Conservation (phyloP, 2,329 filamentous ascomycete genomes). For the Fusarium anguioides region DNA sequence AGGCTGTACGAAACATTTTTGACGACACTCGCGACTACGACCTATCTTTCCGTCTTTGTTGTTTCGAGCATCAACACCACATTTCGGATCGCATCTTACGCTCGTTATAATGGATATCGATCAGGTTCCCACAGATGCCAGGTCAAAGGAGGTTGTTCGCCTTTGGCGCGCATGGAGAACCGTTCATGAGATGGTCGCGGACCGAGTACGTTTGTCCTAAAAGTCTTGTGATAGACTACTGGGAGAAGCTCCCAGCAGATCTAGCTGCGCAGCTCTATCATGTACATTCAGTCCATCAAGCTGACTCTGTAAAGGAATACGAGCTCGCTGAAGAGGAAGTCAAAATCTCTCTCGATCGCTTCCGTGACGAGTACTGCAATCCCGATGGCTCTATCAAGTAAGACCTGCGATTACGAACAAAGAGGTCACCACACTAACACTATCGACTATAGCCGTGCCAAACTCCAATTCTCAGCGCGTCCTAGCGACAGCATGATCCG, state of each 20-base stretch:
- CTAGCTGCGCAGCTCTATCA: slow-evolving; percentile 3
- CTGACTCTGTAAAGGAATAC: slow-evolving; percentile 76
- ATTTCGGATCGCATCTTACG: slow-evolving; percentile 2
- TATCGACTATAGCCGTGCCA: slow-evolving; percentile 70
- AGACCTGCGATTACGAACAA: slow-evolving; percentile 45
- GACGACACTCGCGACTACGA: slow-evolving; percentile 23
- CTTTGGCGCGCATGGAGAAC: slow-evolving; percentile 96
- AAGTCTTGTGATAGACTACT: slow-evolving; percentile 4
- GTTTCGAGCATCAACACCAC: slow-evolving; percentile 5
- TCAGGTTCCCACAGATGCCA: slow-evolving; percentile 60
- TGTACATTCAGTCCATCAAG: background rate
- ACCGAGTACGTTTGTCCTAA: slow-evolving; percentile 70
- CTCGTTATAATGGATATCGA: slow-evolving; percentile 51
- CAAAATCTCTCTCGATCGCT: slow-evolving; percentile 85
- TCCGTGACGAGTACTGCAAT: slow-evolving; percentile 77
- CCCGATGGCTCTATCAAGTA: slow-evolving; percentile 82
- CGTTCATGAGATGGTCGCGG: slow-evolving; percentile 92
- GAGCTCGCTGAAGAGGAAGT: slow-evolving; percentile 91
- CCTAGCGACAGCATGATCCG: slow-evolving; percentile 86
- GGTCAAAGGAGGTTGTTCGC: slow-evolving; percentile 68
- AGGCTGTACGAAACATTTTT: slow-evolving; percentile 48
- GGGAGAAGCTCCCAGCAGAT: background rate
- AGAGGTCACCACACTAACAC: slow-evolving; percentile 9
- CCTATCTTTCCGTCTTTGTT: slow-evolving; percentile 16
- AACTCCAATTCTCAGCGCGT: slow-evolving; percentile 88